Base-by-base conservation (phyloP, 805 yeast species). In the Monosporozyma yasuniensis region DNA sequence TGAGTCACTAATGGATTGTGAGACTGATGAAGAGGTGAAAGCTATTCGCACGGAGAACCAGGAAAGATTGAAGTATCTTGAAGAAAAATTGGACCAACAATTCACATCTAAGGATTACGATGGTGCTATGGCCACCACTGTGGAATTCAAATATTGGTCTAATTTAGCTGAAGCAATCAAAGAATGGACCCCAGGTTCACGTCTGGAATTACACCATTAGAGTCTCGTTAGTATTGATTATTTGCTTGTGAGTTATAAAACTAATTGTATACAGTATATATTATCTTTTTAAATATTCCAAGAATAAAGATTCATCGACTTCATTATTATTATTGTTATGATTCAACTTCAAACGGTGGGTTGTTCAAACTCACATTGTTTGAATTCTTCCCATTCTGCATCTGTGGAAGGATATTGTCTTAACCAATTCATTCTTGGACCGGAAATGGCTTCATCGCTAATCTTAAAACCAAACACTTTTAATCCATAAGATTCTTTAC, bases 371-470 rank as follows among this genome's bases (percentile, higher is more conserved):
- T 84, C 87, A 61, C 93, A 85, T 35, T 67, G 69, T 5, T 78
- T 74, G 55, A 72, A 80, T 60, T 87, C 95, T 47, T 70, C 74
- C 57, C 77, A 67, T 59, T 85, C 90, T 42, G 72, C 79, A 18
- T 70, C 74, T 3, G 80, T 75, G 42, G 71, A 70, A 3, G 98
- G 98, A 55, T 77, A 73, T 64, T 80, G 81, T 58, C 98, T 79
- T 54, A 91, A 74, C 99, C 99, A 93, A 60, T 77, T 78, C 98
- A 93, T 93, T 58, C 98, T 77, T n/a, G 95, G 90, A 0, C 99
- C 99, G 45, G 85, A 76, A 28, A 76, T 71, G 43, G 95, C 83
- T 49, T 70, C 62, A 63, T 87, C 91, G 59, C 84, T 79, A 27
- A 93, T 74, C 57, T 78, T 79, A 72, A 93, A 93, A 1, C 99